Base-by-base conservation (phyloP, 1,139 yeast species). In the Suhomyces bolitotheri region DNA sequence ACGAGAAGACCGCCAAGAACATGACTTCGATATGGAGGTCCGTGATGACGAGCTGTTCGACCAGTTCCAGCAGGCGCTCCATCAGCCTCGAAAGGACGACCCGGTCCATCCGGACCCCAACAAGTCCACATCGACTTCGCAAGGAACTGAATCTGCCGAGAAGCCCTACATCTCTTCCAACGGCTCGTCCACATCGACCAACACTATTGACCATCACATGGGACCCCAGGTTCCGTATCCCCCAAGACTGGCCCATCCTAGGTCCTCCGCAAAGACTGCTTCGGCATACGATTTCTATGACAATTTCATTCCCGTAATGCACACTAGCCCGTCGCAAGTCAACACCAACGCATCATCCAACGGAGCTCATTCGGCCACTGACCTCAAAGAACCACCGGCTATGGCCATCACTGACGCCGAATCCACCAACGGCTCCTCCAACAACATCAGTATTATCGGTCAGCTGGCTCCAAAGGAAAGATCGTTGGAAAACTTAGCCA, bases 231-330 rank as follows among this genome's bases (percentile, higher is more conserved):
- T 16, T 30, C 22, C 27, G 14, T 33, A 31, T n/a, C 37, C 31
- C 8, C 41, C 36, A 9, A 19, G 22, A 23, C 25, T 29, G 19
- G 25, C 20, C 27, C 35, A 20, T 12, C 23, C 25, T 20, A 29
- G 35, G 7, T 33, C 37, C 17, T 34, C 40, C 29, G 41, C 53
- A 16, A 51, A 49, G 25, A 46, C 57, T 7, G 54, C 59, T 13
- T 58, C 69, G 10, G 52, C 68, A 13, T 69, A 67, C 48, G 73
- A 67, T 39, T 69, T 70, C 44, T 71, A 70, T 50, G 73, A 71
- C 34, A 44, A 66, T 3, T 60, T 71, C 39, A 69, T 71, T 34
- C 76, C 76, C 4, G 62, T 69, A 7, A 42, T 68, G 29, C 36
- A 25, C 19, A 4, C 21, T 12, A 14, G 12, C 22, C 10, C 12